phyloP scores from a whole-genome alignment of 345 rosid species.

The Turnera subulata region DNA sequence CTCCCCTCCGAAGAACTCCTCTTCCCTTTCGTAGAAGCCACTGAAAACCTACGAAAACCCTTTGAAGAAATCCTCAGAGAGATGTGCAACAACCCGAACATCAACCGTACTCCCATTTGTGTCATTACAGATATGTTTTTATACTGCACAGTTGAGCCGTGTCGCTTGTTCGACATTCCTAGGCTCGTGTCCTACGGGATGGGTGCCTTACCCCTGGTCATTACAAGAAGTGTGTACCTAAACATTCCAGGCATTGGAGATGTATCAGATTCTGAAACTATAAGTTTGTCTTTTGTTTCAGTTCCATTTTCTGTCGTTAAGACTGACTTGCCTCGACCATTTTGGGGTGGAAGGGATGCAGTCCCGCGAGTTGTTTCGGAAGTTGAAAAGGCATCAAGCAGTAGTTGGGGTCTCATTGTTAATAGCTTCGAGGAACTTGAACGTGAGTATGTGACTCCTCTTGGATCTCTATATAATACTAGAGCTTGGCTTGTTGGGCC shows the following conservation, averaged over 20 bases:
- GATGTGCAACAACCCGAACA: background rate
- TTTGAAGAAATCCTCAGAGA: constrained; percentile 21
- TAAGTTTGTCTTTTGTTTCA: background rate
- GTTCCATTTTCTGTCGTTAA: constrained; percentile 17
- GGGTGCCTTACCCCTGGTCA: constrained; percentile 14
- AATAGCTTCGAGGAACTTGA: constrained; percentile 30
- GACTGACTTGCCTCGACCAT: constrained; percentile 6
- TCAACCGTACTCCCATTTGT: constrained; percentile 19
- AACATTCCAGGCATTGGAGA: background rate
- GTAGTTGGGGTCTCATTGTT: constrained; percentile 20
- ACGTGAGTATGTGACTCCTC: constrained; percentile 14
- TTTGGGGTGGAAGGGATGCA: background rate
- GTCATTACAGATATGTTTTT: constrained; percentile 28
- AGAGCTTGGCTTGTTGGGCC: constrained; percentile 17
- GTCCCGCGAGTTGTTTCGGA: background rate
- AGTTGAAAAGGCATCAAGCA: constrained; percentile 1
- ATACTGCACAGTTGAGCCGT: constrained; percentile 16
- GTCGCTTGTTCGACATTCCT: constrained; percentile 19
- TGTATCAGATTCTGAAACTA: background rate
- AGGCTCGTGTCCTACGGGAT: constrained; percentile 22
- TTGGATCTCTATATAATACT: constrained; percentile 3
- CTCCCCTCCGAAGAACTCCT: constrained; percentile 23
- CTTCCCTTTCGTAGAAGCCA: constrained; percentile 18
- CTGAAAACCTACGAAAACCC: constrained; percentile 17
- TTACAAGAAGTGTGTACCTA: background rate